Base-by-base conservation (phyloP, 495 filamentous ascomycete species). In the Hypoxylon lienhwacheense region DNA sequence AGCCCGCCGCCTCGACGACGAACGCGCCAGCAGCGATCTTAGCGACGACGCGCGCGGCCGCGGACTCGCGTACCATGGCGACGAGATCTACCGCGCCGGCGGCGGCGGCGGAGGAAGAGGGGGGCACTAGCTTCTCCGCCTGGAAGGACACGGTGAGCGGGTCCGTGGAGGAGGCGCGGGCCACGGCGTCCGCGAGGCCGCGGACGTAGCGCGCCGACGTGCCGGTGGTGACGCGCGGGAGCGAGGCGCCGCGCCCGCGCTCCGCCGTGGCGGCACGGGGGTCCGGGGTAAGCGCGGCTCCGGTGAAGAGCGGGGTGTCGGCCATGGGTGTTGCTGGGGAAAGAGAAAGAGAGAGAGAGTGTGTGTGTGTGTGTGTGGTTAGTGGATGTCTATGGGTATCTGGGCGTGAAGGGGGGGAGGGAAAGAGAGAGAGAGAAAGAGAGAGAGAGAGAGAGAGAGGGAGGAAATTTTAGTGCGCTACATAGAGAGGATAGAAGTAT, bases 121-220 rank as follows among this genome's bases (percentile, higher is more conserved):
- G n/a, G n/a, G n/a, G n/a, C n/a, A n/a, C n/a, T 7, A 59, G 43
- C 11, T 28, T 45, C 14, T 60, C 50, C 15, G 2, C 12, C 15
- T 49, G 20, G 45, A 55, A 60, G 22, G 50, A 4, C 10, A 55
- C 24, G 32, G 19, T 45, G 0, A 60, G 19, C 6, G 49, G 45
- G 32, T 50, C 39, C 6, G 36, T 41, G 19, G 50, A 17, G 0
- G 50, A 40, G 16, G 55, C 55, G 11, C 49, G 48, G 7, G 49
- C 43, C 2, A 45, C 39, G 24, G 55, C 49, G 21, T 6, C 12
- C 1, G 55, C 48, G 36, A 44, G 34, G 10, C 42, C 24, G 0
- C 45, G 43, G 36, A 51, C 47, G 43, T 59, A 49, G 35, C 14
- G n/a, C 16, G 41, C 49, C 14, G 49, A 60, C 1, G 50, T 60